A percentile compares a stretch with the other conserved stretches of the same genome.
Evolutionary conservation across 225 moss, liverwort and hornwort species (phyloP).

Genomic region (Marchantia polymorpha): DNA sequence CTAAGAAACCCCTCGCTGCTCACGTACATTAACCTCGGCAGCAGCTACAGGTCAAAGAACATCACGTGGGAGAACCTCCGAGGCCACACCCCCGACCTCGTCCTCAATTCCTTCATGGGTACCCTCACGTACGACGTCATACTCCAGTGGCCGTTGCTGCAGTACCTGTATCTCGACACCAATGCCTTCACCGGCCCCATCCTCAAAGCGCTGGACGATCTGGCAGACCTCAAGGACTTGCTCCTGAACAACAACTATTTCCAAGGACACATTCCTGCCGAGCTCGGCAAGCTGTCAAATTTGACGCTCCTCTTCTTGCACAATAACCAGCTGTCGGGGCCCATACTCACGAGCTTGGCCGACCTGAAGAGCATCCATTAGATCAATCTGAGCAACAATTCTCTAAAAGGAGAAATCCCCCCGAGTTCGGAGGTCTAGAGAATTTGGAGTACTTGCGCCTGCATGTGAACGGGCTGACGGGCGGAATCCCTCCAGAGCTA

Average conservation of each 20-base stretch:
- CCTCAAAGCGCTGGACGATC: background rate
- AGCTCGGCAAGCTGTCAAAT: conserved; percentile 12
- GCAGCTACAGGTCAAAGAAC: background rate
- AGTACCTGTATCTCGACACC: background rate
- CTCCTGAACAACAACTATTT: background rate
- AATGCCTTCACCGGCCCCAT: background rate
- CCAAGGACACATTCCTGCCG: conserved; percentile 15
- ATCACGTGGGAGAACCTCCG: background rate
- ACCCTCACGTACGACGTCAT: background rate
- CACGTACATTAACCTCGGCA: background rate
- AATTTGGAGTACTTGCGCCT: conserved; percentile 36
- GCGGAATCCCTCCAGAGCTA: conserved; percentile 47
- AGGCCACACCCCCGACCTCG: background rate
- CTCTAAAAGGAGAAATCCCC: conserved; percentile 15
- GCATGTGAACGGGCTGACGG: conserved; percentile 43
- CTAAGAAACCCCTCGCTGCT: background rate
- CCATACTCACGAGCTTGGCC: background rate
- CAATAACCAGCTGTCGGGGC: background rate
- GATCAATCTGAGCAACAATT: conserved; percentile 1
- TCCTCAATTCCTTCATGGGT: background rate
- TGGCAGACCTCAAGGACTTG: background rate
- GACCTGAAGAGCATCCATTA: background rate
- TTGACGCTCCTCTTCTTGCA: background rate
- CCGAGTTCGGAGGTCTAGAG: conserved; percentile 5
- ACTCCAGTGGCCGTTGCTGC: background rate